Conservation (phyloP, 2,329 filamentous ascomycete genomes). For the Emergomyces pasteurianus region DNA sequence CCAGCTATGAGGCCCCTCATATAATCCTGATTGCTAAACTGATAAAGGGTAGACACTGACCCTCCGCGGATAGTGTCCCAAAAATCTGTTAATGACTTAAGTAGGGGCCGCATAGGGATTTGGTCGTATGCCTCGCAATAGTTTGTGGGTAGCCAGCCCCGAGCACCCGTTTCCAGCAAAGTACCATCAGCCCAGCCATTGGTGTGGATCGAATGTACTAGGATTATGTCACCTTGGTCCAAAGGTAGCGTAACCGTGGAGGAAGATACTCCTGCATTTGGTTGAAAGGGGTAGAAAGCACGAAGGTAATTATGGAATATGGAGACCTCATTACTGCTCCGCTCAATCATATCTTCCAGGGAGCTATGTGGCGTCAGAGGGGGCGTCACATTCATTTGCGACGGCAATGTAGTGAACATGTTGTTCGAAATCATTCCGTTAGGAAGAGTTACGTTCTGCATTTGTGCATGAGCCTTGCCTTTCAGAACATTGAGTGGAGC, state of each 20-base stretch:
- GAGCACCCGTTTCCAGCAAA: constrained; percentile 66
- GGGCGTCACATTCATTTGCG: constrained; percentile 55
- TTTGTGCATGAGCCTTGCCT: constrained; percentile 1
- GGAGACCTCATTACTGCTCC: constrained; percentile 39
- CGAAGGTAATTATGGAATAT: constrained; percentile 90
- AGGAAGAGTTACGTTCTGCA: constrained; percentile 4
- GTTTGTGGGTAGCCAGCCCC: constrained; percentile 95
- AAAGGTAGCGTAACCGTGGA: constrained; percentile 80
- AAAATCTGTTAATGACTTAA: constrained; percentile 79
- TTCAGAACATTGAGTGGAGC: constrained; percentile 10
- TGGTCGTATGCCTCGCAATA: constrained; percentile 95
- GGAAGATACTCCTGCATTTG: constrained; percentile 62
- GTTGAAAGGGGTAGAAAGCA: constrained; percentile 86
- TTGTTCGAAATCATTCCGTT: constrained; percentile 4
- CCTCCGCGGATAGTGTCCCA: constrained; percentile 82
- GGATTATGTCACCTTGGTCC: constrained; percentile 78
- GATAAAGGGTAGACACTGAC: constrained; percentile 59
- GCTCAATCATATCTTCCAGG: constrained; percentile 41
- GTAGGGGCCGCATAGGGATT: constrained; percentile 67
- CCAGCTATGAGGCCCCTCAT: constrained; percentile 90
- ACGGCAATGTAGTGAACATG: constrained; percentile 10
- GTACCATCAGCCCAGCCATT: constrained; percentile 99
- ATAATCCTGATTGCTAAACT: constrained; percentile 85
- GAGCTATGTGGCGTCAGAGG: constrained; percentile 60
- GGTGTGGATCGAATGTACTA: constrained; percentile 92